A percentile compares a stretch with the other conserved stretches of the same genome.
phyloP scores from a whole-genome alignment of 768 basidiomycete species.

The Phlegmacium glaucopus region DNA sequence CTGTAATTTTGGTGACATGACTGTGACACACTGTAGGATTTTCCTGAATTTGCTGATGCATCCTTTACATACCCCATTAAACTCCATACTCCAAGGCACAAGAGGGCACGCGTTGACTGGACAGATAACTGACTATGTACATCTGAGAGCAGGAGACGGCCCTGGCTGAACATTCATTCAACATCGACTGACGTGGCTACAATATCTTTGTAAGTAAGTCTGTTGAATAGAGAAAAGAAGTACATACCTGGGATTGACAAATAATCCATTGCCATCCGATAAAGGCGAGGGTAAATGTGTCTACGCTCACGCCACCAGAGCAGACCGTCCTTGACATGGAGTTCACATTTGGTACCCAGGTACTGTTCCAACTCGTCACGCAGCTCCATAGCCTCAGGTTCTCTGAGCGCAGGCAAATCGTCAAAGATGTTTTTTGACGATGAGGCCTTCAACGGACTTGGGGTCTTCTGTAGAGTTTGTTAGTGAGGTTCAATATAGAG shows the following conservation, averaged over 20 bases:
- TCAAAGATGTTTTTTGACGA: constrained; percentile 30
- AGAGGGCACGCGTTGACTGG: constrained; percentile 18
- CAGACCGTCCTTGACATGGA: constrained; percentile 4
- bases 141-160: constrained; percentile 20
- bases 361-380: constrained; percentile 26
- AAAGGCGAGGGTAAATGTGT: constrained; percentile 22
- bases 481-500: background rate
- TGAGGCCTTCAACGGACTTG: background rate
- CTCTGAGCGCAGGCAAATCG: constrained; percentile 19
- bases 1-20: too few relatives aligned
- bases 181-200: too few relatives aligned
- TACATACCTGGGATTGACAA: too few relatives aligned
- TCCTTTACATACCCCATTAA: constrained; percentile 20
- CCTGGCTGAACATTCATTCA: too few relatives aligned
- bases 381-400: constrained; percentile 11
- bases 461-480: background rate
- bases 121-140: constrained; percentile 17
- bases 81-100: constrained; percentile 35
- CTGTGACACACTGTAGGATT: too few relatives aligned
- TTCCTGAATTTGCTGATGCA: too few relatives aligned
- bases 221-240: too few relatives aligned
- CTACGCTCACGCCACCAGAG: constrained; percentile 27
- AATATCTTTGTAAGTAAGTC: too few relatives aligned
- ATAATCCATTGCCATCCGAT: constrained; percentile 19
- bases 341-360: constrained; percentile 24